These are phyloP conservation scores for Chaetomium globosum DNA, from an alignment of 2,329 filamentous ascomycete genomes.

Conservation along the genomic window DNA sequence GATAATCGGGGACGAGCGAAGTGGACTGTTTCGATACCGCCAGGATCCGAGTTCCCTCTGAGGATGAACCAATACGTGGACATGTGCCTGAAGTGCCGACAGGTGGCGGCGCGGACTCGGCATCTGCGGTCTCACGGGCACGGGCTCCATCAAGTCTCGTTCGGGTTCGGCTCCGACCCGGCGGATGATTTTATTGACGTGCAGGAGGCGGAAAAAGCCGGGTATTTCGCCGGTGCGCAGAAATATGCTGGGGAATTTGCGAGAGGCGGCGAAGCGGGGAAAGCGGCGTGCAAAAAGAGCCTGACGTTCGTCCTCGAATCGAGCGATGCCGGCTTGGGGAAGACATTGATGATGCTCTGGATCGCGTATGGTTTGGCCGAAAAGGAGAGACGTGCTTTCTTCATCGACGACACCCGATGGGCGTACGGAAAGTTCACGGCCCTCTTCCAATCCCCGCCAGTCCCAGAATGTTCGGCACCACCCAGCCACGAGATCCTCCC, in stretches of 20 bases:
- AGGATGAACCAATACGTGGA: slow-evolving; percentile 66
- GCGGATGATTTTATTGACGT: slow-evolving; percentile 76
- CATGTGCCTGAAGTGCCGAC: slow-evolving; percentile 68
- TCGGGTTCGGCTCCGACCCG: slow-evolving; percentile 54
- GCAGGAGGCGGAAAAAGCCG: slow-evolving; percentile 66
- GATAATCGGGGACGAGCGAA: slow-evolving; percentile 65
- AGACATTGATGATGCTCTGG: slow-evolving; percentile 78
- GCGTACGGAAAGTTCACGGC: slow-evolving; percentile 74
- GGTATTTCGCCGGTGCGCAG: slow-evolving; percentile 57
- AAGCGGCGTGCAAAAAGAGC: slow-evolving; percentile 66
- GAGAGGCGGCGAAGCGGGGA: slow-evolving; percentile 43
- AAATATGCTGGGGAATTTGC: slow-evolving; percentile 32
- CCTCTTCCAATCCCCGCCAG: slow-evolving; percentile 70
- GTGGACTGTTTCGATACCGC: slow-evolving; percentile 83
- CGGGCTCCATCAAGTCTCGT: slow-evolving; percentile 43
- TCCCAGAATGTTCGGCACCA: slow-evolving; percentile 68
- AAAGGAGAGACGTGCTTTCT: slow-evolving; percentile 74
- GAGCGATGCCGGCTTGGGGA: slow-evolving; percentile 74
- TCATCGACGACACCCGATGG: slow-evolving; percentile 83
- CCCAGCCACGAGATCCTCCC: slow-evolving; percentile 76
- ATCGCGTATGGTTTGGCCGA: slow-evolving; percentile 78
- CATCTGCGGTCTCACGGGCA: slow-evolving; percentile 51
- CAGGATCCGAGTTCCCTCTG: slow-evolving; percentile 67
- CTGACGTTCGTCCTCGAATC: slow-evolving; percentile 79
- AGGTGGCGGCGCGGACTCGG: slow-evolving; percentile 62